A percentile compares a stretch with the other conserved stretches of the same genome.
These are phyloP conservation scores for Penicillium oxalicum DNA, from an alignment of 2,329 filamentous ascomycete species.

Conservation along the genomic window DNA sequence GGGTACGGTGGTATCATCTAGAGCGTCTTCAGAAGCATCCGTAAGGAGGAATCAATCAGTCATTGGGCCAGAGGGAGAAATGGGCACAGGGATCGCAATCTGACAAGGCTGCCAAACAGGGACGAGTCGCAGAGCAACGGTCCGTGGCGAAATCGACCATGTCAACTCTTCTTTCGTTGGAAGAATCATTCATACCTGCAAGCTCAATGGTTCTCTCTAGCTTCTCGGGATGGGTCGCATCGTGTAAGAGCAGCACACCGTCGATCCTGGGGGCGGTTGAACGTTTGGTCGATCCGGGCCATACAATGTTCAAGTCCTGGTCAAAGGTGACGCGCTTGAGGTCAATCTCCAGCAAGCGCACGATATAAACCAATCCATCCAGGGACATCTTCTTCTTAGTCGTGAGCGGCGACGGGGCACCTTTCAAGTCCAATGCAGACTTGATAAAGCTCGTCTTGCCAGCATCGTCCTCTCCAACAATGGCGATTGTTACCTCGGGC, in stretches of 20 bases:
- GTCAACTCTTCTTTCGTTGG: background rate
- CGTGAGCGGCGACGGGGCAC: slow-evolving; percentile 34
- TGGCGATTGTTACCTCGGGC: slow-evolving; percentile 54
- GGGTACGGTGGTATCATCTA: slow-evolving; percentile 67
- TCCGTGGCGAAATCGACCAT: too few relatives aligned
- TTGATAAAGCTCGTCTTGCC: slow-evolving; percentile 58
- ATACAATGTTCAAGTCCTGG: slow-evolving; percentile 41
- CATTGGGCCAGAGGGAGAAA: background rate
- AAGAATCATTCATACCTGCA: slow-evolving; percentile 58
- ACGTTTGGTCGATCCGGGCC: slow-evolving; percentile 55
- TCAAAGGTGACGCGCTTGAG: slow-evolving; percentile 49
- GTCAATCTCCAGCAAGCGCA: slow-evolving; percentile 53
- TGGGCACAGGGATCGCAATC: background rate
- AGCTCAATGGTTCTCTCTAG: slow-evolving; percentile 68
- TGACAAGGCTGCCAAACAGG: background rate
- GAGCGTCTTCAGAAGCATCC: slow-evolving; percentile 52
- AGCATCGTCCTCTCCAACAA: slow-evolving; percentile 49
- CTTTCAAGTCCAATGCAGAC: slow-evolving; percentile 50
- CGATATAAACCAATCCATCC: slow-evolving; percentile 50
- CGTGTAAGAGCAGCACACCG: slow-evolving; percentile 78
- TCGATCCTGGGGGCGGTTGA: slow-evolving; percentile 69
- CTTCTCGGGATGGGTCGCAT: slow-evolving; percentile 72
- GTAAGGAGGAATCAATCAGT: background rate
- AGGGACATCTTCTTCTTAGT: slow-evolving; percentile 52
- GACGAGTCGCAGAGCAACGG: background rate